Percentiles rank a stretch among this genome's conserved stretches.
phyloP scores from a whole-genome alignment of 805 yeast species.

The Starmera amethionina region DNA sequence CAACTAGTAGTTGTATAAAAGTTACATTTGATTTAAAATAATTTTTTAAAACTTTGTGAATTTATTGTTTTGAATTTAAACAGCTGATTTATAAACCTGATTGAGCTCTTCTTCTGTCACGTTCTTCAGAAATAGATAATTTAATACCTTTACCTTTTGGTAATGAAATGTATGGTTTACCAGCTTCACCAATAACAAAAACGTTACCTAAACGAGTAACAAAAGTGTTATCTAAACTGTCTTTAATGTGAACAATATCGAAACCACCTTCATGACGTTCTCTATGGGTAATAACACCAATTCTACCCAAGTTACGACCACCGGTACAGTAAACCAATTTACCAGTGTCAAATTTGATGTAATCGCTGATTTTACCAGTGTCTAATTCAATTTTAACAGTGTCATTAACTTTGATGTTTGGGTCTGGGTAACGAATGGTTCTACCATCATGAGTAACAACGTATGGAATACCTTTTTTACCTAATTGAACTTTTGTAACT shows the following conservation, averaged over 20 bases:
- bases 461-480: conserved; percentile 98
- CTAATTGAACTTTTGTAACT: conserved; percentile 96
- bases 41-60: no score
- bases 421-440: conserved; percentile 99
- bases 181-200: conserved; percentile 81
- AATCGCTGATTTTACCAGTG: conserved; percentile 87
- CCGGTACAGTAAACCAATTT: conserved; percentile 89
- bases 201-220: conserved; percentile 93
- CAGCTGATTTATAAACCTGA: conserved; percentile 13
- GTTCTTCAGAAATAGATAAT: conserved; percentile 92
- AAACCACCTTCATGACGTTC: conserved; percentile 98
- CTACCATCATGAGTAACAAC: conserved; percentile 99
- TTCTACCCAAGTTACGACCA: conserved; percentile 98
- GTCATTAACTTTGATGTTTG: conserved; percentile 93
- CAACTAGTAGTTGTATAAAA: no score
- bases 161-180: conserved; percentile 87
- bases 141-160: conserved; percentile 99
- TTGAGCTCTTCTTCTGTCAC: conserved; percentile 95
- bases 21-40: no score
- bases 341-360: conserved; percentile 88
- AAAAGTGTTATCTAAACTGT: conserved; percentile 86
- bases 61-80: neutral
- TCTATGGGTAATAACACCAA: conserved; percentile 92
- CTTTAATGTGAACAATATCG: conserved; percentile 96
- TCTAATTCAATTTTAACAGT: conserved; percentile 95